Evolutionary conservation across 2,329 filamentous ascomycete species (phyloP).

Genomic region (Alternaria gansuensis): DNA sequence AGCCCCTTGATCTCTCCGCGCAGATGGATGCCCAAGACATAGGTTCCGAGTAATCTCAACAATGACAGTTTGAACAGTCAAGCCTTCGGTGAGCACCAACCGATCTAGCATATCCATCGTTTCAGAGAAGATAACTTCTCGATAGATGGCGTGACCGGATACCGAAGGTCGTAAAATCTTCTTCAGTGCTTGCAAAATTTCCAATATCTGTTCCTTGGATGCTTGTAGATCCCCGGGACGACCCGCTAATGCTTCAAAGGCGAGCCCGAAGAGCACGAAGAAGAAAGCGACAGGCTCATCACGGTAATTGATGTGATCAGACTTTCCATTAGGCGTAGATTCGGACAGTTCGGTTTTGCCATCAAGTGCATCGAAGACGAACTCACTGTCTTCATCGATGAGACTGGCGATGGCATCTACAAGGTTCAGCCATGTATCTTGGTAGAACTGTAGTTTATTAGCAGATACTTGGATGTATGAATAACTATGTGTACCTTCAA

Average conservation of each 20-base stretch:
- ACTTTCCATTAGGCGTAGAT: slow-evolving; percentile 62
- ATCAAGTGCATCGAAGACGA: slow-evolving; percentile 95
- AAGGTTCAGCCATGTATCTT: slow-evolving; percentile 94
- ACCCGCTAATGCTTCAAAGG: slow-evolving; percentile 92
- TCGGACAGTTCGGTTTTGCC: slow-evolving; percentile 68
- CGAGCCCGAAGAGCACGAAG: slow-evolving; percentile 95
- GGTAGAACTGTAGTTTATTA: slow-evolving; percentile 73
- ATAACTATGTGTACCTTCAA: slow-evolving; percentile 65
- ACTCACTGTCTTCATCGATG: slow-evolving; percentile 96
- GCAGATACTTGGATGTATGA: neutral
- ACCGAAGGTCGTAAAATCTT: slow-evolving; percentile 95
- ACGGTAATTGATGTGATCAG: slow-evolving; percentile 88
- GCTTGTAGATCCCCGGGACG: slow-evolving; percentile 76
- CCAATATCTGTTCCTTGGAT: slow-evolving; percentile 80
- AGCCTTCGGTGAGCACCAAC: slow-evolving; percentile 87
- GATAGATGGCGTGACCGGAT: slow-evolving; percentile 94
- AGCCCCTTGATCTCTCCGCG: slow-evolving; percentile 70
- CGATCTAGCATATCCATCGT: slow-evolving; percentile 96
- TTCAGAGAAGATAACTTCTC: slow-evolving; percentile 94
- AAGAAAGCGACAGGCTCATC: slow-evolving; percentile 99
- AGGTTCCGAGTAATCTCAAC: slow-evolving; percentile 92
- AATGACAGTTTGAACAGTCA: slow-evolving; percentile 89
- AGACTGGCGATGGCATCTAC: slow-evolving; percentile 97
- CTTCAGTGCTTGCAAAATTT: slow-evolving; percentile 89
- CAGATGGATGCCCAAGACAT: slow-evolving; percentile 90